Base-by-base conservation (phyloP, 1,284 basidiomycete species). In the Pisolithus thermaeus region DNA sequence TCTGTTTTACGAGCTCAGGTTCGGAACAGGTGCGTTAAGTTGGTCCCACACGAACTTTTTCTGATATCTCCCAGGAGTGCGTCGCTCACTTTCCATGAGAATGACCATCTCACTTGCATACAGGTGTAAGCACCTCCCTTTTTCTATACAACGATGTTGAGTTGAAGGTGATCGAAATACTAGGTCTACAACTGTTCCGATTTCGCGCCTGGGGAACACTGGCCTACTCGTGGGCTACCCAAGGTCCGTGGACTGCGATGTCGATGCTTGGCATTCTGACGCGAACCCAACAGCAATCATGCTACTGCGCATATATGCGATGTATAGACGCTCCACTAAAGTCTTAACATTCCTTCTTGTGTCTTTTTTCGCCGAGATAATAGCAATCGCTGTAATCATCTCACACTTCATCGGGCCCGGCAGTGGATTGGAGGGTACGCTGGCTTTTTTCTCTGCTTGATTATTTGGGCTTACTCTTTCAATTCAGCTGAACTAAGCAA, bases 191-290 rank as follows among this genome's bases (percentile, higher is more conserved):
- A 7, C 59, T 69, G 32, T 65, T 69, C 47, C 49, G 55, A 43
- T 59, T 65, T 46, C 66, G 66, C 41, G 64, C 65, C 25, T 65
- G 63, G 67, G 63, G 63, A n/a, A 61, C 66, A 23, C 58, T 69
- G 18, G 47, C 25, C 32, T 67, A 63, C 39, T 56, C 66, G n/a
- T 69, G 67, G 67, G 53, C 59, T 3, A 69, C 65, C 22, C 63
- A 65, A 57, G 59, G 67, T 69, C 2, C 25, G 40, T n/a, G 18
- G 16, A 42, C 49, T 44, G n/a, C 18, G n/a, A 12, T 23, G 23
- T 46, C n/a, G 4, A 16, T 40, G 23, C 25, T 7, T 35, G 6
- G 3, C 38, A 27, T 25, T 16, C 9, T 44, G 44, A 56, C 18
- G 60, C n/a, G 16, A 16, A 43, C 28, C 25, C 7, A 11, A 25